These are phyloP conservation scores for Butyriboletus appendiculatus DNA, from an alignment of 1,284 basidiomycete species.

Conservation along the genomic window DNA sequence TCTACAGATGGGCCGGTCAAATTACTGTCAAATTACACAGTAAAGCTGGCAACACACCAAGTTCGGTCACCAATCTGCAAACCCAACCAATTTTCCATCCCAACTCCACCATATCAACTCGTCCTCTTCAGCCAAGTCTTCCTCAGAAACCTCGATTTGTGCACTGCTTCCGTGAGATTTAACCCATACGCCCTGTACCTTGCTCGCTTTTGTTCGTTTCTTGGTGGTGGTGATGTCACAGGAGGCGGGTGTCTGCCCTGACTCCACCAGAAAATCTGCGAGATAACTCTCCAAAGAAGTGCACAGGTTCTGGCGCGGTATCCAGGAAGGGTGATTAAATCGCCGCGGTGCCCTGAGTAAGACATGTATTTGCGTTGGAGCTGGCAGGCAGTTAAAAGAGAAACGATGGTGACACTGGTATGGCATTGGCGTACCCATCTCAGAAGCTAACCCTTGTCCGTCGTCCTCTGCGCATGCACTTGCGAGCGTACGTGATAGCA, in stretches of 20 bases:
- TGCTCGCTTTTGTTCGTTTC: conserved; percentile 35
- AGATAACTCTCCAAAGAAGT: conserved; percentile 44
- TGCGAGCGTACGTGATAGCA: conserved; percentile 63
- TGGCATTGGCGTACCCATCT: conserved; percentile 50
- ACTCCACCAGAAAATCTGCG: conserved; percentile 39
- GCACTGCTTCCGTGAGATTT: conserved; percentile 26
- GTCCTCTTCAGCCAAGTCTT: conserved; percentile 48
- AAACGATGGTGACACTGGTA: neutral
- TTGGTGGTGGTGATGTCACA: neutral
- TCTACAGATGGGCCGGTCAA: too few species aligned
- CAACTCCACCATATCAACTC: conserved; percentile 84
- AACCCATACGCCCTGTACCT: conserved; percentile 64
- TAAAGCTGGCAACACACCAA: too few species aligned
- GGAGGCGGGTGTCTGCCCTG: conserved; percentile 10
- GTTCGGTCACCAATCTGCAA: conserved; percentile 59
- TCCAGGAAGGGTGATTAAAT: conserved; percentile 72
- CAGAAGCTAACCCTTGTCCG: conserved; percentile 53
- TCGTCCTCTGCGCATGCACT: conserved; percentile 54
- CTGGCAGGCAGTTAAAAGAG: conserved; percentile 35
- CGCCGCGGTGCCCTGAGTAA: conserved; percentile 69
- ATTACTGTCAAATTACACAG: too few species aligned
- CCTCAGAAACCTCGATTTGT: neutral
- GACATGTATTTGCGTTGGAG: conserved; percentile 69
- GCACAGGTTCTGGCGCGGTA: conserved; percentile 62
- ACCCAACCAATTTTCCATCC: conserved; percentile 72